A percentile compares a stretch with the other conserved stretches of the same genome.
Evolutionary conservation across 192 early-diverging fungal species (phyloP).

Genomic region (Funneliformis geosporum): DNA sequence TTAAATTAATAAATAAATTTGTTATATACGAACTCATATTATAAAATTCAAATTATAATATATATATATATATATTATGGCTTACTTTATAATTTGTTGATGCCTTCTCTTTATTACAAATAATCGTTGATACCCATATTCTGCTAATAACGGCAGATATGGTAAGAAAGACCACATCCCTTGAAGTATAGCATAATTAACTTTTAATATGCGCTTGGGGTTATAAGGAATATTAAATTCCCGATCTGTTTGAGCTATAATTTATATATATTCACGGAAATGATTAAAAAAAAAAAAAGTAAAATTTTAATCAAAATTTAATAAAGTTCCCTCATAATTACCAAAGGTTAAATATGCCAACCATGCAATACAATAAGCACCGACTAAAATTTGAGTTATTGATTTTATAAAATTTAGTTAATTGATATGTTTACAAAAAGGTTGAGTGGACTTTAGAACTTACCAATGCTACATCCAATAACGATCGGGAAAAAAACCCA

Average conservation of each 20-base stretch:
- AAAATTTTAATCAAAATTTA: background rate
- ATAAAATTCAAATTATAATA: too few relatives aligned
- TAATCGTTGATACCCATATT: slow-evolving; percentile 40
- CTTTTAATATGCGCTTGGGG: slow-evolving; percentile 42
- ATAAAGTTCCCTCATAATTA: background rate
- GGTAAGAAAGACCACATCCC: slow-evolving; percentile 28
- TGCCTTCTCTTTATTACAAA: slow-evolving; percentile 32
- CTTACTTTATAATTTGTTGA: slow-evolving; percentile 12
- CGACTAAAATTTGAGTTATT: background rate
- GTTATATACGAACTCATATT: too few relatives aligned
- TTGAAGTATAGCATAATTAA: slow-evolving; percentile 36
- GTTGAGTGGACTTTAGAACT: background rate
- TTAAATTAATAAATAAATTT: background rate
- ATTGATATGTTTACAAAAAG: background rate
- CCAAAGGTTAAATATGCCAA: slow-evolving; percentile 21
- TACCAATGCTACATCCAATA: background rate
- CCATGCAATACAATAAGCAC: slow-evolving; percentile 25
- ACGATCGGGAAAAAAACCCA: slow-evolving; percentile 10
- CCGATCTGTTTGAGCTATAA: slow-evolving; percentile 39
- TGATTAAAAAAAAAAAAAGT: background rate
- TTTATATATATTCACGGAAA: background rate
- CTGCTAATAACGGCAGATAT: slow-evolving; percentile 37
- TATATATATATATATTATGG: background rate
- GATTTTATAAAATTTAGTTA: background rate
- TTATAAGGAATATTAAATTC: slow-evolving; percentile 43